A percentile compares a stretch with the other conserved stretches of the same genome.
phyloP scores from a whole-genome alignment of 768 basidiomycete species.

The Hydnum rufescens region DNA sequence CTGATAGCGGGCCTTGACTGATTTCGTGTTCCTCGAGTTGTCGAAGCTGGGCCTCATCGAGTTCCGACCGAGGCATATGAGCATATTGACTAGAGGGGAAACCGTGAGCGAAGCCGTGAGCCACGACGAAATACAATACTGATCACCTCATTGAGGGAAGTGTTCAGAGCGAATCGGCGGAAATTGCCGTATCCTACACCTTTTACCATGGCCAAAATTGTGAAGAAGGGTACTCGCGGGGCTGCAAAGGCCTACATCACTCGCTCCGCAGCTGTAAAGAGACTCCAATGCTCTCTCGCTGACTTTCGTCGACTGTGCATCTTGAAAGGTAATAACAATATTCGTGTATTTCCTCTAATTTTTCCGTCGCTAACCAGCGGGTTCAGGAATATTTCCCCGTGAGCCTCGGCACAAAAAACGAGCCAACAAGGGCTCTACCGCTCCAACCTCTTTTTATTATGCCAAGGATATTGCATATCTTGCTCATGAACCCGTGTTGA shows the following conservation, averaged over 20 bases:
- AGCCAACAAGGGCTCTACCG: conserved; percentile 94
- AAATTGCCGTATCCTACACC: background rate
- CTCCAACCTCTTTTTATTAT: conserved; percentile 95
- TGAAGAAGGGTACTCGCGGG: conserved; percentile 65
- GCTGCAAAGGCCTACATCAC: conserved; percentile 86
- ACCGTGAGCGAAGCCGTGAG: background rate
- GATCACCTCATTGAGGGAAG: background rate
- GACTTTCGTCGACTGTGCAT: conserved; percentile 96
- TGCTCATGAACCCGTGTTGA: conserved; percentile 86
- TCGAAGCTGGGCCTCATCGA: conserved; percentile 90
- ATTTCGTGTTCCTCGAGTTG: conserved; percentile 97
- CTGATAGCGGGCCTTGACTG: conserved; percentile 90
- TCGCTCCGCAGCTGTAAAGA: conserved; percentile 78
- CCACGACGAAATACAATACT: background rate
- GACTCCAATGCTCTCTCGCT: conserved; percentile 86
- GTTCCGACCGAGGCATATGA: conserved; percentile 88
- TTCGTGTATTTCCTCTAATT: conserved; percentile 5
- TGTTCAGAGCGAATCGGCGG: background rate
- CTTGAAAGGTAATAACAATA: conserved; percentile 51
- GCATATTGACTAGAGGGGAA: conserved; percentile 67
- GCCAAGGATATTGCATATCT: conserved; percentile 95
- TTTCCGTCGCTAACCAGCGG: background rate
- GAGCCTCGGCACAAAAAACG: conserved; percentile 82
- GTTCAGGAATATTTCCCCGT: conserved; percentile 83
- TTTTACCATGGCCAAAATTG: conserved; percentile 5